phyloP scores from a whole-genome alignment of 2,329 filamentous ascomycete species.

The Fusarium bactridioides region DNA sequence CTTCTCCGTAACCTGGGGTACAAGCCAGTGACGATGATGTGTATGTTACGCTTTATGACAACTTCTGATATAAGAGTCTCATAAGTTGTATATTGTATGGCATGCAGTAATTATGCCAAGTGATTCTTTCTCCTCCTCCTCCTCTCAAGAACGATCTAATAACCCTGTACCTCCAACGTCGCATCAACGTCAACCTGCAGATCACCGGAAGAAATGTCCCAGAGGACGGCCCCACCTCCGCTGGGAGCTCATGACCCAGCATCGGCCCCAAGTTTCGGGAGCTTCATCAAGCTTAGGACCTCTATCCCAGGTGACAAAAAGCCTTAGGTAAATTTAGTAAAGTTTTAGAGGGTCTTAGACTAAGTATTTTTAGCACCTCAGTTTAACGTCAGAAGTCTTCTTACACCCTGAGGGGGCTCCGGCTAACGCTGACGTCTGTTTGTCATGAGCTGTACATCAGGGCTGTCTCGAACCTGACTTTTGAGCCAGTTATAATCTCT shows the following conservation, averaged over 20 bases:
- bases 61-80: constrained; percentile 10
- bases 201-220: constrained; percentile 24
- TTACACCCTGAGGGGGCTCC: background rate
- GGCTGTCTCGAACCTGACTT: background rate
- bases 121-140: background rate
- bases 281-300: background rate
- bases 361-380: too few relatives aligned
- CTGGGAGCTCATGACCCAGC: constrained; percentile 29
- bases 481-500: background rate
- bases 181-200: constrained; percentile 26
- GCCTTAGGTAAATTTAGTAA: too few relatives aligned
- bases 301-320: too few relatives aligned
- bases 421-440: constrained; percentile 5
- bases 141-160: background rate
- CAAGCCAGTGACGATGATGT: constrained; percentile 3
- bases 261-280: constrained; percentile 25
- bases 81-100: background rate
- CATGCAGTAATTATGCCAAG: background rate
- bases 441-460: constrained; percentile 7
- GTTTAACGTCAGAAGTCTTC: too few relatives aligned
- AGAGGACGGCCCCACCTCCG: constrained; percentile 20
- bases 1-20: background rate
- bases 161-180: background rate
- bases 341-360: too few relatives aligned
- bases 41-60: constrained; percentile 10